Base-by-base conservation (phyloP, 805 yeast species). In the Metschnikowia shivogae region DNA sequence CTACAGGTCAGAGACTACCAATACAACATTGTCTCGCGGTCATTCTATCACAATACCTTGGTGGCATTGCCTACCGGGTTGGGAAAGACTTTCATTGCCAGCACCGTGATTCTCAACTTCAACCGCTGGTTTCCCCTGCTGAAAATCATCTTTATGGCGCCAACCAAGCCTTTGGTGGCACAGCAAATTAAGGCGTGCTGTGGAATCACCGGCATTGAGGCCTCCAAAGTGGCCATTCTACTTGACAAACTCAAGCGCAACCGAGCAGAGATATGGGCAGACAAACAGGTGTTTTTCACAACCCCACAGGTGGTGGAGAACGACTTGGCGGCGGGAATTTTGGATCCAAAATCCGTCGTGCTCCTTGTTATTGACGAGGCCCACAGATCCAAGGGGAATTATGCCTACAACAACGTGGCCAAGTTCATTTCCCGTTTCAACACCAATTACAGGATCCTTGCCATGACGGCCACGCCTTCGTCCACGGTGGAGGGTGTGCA, bases 281-380 rank as follows among this genome's bases (percentile, higher is more conserved):
- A 72, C 3, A 86, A 84, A 54, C 70, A 89, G 31, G 89, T 95
- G 0, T 87, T 93, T 56, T 93, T 93, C 59, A 81, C 97, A 1
- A 93, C 99, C 0, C 99, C 99, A 0, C 99, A 93, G 57, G 95
- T 90, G 5, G 90, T 93, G 4, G 96, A 89, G 50, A 89, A 89
- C 63, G 99, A 93, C 64, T 70, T 93, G 49, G 73, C 77, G 34
- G 68, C 80, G 32, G 97, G 97, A 0, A 67, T 78, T 1, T 65
- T 92, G 20, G 80, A 88, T 57, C 96, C 98, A 0, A 83, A 80
- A 52, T 75, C 76, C 20, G 71, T 93, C 11, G 84, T 80, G 0
- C 78, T 93, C 43, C 56, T 95, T 36, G 92, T 93, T 2, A 74
- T 93, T 20, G 99, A 93, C 65, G 99, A 93, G 67, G 98, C 99